Evolutionary conservation across 2,329 filamentous ascomycete genomes (phyloP).

Genomic region (Apiospora koreana): DNA sequence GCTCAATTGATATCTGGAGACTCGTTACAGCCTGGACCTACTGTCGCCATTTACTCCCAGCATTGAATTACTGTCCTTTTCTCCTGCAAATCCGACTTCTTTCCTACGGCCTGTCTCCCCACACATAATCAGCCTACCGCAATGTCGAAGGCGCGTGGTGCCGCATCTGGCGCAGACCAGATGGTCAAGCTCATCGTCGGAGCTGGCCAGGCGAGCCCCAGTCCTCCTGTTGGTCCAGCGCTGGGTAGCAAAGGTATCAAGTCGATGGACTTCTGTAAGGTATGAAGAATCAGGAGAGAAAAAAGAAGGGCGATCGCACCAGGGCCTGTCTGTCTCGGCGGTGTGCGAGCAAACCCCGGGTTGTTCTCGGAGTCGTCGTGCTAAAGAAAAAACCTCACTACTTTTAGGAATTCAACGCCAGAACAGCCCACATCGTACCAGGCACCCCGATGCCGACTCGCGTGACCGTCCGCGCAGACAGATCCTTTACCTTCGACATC

Average conservation of each 20-base stretch:
- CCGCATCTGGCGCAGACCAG: slow-evolving; percentile 56
- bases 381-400: slow-evolving; percentile 14
- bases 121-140: not conserved
- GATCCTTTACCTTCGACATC: slow-evolving; percentile 89
- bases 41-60: not conserved
- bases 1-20: not conserved
- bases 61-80: not conserved
- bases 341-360: not conserved
- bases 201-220: slow-evolving; percentile 90
- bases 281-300: slow-evolving; percentile 35
- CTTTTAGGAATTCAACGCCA: slow-evolving; percentile 89
- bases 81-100: not conserved
- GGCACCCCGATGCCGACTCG: slow-evolving; percentile 89
- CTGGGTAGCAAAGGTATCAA: slow-evolving; percentile 97
- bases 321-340: not conserved
- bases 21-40: not conserved
- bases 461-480: slow-evolving; percentile 89
- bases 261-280: slow-evolving; percentile 99
- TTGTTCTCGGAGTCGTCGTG: slow-evolving; percentile 15
- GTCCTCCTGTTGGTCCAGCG: slow-evolving; percentile 93
- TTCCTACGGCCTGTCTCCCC: not conserved
- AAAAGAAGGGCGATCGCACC: not conserved
- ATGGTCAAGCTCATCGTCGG: slow-evolving; percentile 98
- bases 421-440: slow-evolving; percentile 78
- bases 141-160: slow-evolving; percentile 57